Base-by-base conservation (phyloP, 1,284 basidiomycete genomes). In the Bondarzewia mesenterica region DNA sequence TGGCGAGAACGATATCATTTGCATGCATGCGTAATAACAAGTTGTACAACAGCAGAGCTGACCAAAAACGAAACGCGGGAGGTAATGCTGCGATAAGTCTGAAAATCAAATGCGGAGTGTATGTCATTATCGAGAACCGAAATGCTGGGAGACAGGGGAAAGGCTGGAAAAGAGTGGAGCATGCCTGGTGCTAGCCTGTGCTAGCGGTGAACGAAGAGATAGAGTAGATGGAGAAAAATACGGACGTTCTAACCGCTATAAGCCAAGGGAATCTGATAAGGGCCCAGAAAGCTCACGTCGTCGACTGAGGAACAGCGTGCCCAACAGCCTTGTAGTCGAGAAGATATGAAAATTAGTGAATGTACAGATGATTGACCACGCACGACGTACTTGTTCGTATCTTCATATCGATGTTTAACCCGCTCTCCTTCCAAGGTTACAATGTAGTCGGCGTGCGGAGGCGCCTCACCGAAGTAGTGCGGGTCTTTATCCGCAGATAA, bases 401-500 rank as follows among this genome's bases (percentile, higher is more conserved):
- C 16, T 18, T 25, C 32, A 48, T 44, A 37, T 39, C 20, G 42
- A 42, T 50, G 35, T 22, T 35, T 37, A 29, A 42, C 40, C 41
- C 48, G 38, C 39, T 25, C 4, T 18, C 26, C 22, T 26, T 43
- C 42, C 22, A 15, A 21, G 14, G 16, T 6, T 5, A 16, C 12
- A 6, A 18, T 18, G 41, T 42, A 8, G 7, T 25, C 38, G 16
- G 4, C n/a, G 38, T 40, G 38, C 20, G 12, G 10, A n/a, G 20
- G 16, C 38, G 14, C 16, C 38, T 16, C 15, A 18, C 4, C 38
- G 20, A 22, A 16, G 21, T 40, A 22, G 16, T 10, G 38, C 16
- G 38, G 12, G 20, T 15, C 10, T 16, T 18, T 16, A 15, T 10
- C 4, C 38, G 38, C 20, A 18, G n/a, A n/a, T n/a, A n/a, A n/a